Evolutionary conservation across 306 rosid species (phyloP), one percentile per base, ranked within the genome.

Genomic region (Prunus dulcis): DNA sequence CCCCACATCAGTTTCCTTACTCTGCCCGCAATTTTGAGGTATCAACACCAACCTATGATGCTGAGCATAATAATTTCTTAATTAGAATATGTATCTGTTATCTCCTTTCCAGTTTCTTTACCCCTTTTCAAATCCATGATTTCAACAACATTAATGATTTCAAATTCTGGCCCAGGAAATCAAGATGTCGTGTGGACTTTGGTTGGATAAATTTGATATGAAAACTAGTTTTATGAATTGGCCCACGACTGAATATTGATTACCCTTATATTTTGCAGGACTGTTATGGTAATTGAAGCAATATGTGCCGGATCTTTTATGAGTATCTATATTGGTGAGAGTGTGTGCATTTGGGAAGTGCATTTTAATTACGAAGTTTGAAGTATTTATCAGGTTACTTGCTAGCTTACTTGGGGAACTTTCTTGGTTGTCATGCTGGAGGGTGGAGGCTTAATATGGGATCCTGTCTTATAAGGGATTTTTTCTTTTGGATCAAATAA

Each of bases 211-310:
- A 3, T 38, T 28, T 58, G 18, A 57, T 58, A 1, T 3, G 56
- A 60, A 23, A 45, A 12, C 56, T 23, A 60, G 57, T 32, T n/a
- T 49, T 27, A 14, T 64, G 41, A 50, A 28, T 72, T 51, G 46
- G 64, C 66, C 6, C 66, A 62, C 57, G 41, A 62, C 73, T 56
- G 70, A 61, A 41, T 71, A 46, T 55, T 73, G 76, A 43, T 55
- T 66, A 73, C 67, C 52, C 61, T n/a, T 78, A 76, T 77, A 72
- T 64, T 88, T 56, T 84, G 82, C 98, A 92, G 99, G 96, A 82
- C 85, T 76, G 91, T 96, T 78, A 96, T 96, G 99, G 84, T 91
- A 43, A 81, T 86, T 50, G 98, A 96, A 90, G 97, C 94, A 56
- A 71, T 91, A 64, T 91, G 88, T 75, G 91, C 97, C 13, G 99